These are phyloP conservation scores for Mycena metata DNA, from an alignment of 768 basidiomycete genomes.

Conservation along the genomic window DNA sequence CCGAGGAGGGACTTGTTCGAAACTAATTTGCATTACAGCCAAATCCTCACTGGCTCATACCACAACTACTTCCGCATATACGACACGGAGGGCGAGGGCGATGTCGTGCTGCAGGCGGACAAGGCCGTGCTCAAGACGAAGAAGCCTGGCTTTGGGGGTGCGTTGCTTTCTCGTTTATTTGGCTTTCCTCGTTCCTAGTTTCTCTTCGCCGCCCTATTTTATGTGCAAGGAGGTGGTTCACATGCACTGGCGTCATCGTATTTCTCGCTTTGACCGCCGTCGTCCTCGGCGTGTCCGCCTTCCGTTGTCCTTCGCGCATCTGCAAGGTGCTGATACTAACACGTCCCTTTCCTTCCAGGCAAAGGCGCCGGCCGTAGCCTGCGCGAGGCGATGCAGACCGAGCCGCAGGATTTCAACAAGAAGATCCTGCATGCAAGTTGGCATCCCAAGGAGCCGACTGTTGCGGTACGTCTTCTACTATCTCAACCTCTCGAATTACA, in stretches of 20 bases:
- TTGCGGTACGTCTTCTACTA: conserved; percentile 76
- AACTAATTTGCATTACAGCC: conserved; percentile 58
- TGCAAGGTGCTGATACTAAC: too few species aligned
- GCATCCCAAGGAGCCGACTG: conserved; percentile 98
- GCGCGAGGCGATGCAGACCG: conserved; percentile 89
- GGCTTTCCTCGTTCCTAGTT: not conserved
- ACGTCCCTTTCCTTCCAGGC: conserved; percentile 49
- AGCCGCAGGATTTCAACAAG: conserved; percentile 94
- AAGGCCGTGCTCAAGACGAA: conserved; percentile 99
- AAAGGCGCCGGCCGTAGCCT: conserved; percentile 74
- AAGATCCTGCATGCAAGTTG: conserved; percentile 96
- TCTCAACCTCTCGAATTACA: too few species aligned
- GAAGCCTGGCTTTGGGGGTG: conserved; percentile 66
- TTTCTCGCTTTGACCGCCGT: not conserved
- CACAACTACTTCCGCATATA: conserved; percentile 99
- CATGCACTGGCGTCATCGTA: too few species aligned
- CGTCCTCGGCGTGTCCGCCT: too few species aligned
- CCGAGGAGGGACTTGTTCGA: not conserved
- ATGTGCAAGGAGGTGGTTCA: too few species aligned
- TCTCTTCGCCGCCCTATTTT: too few species aligned
- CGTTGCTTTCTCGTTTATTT: not conserved
- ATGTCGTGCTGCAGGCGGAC: conserved; percentile 96
- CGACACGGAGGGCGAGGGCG: conserved; percentile 86
- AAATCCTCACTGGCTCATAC: conserved; percentile 97
- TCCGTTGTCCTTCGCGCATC: too few species aligned